Evolutionary conservation across 2,329 filamentous ascomycete genomes (phyloP), one percentile per base, ranked within the genome.

Genomic region (Ceratocystis harringtonii): DNA sequence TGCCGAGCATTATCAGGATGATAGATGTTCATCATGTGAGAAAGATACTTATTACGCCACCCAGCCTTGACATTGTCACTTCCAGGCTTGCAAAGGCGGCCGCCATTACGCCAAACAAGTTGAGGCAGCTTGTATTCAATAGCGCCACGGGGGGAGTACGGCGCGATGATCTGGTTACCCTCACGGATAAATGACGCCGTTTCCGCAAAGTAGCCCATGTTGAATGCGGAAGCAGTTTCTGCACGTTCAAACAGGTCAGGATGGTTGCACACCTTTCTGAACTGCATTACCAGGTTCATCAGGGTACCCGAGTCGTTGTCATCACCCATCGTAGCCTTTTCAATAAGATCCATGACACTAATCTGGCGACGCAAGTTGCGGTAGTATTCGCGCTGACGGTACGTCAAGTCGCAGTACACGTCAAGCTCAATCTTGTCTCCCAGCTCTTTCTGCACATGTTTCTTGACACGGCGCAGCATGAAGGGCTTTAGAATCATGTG

Each of bases 201-300:
- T 78, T 99, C 94, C 15, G 92, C 94, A 75, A 92, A 99, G 73
- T 87, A 84, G n/a, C 86, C 84, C 70, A 88, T 85, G 0, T 90
- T 88, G 71, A 92, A 87, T 0, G 94, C 90, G 7, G 92, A 96
- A 28, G 84, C 87, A 7, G 90, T 95, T 68, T 97, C 92, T 8
- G 92, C 92, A 58, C 94, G 87, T 75, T 99, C 92, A 70, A 99
- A 99, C 43, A 99, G 77, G 76, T 99, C 94, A 0, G 94, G 94
- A 73, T 99, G 94, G 73, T 99, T 99, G 78, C 94, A 99, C 66
- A 99, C 94, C 77, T 99, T 99, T 71, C 94, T 85, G 83, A 99
- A 99, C 76, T 99, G 94, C 94, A 99, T 99, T 69, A 99, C 94
- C 69, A 99, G 80, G 75, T 99, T 99, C 94, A 99, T 97, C 71